phyloP scores from a whole-genome alignment of 345 rosid species.

The Geranium brycei region DNA sequence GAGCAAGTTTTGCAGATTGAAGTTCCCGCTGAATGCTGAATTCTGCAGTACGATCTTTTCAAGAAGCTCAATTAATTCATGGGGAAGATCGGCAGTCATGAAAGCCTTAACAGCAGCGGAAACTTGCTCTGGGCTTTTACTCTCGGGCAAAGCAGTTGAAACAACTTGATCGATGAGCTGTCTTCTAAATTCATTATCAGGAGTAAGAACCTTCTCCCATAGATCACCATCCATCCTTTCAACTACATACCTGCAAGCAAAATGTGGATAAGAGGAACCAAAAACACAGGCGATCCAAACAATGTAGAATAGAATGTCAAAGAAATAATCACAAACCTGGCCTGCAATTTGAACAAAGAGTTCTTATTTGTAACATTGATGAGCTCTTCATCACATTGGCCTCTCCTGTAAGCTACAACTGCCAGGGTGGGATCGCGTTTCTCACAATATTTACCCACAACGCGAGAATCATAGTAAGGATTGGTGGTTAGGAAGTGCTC shows the following conservation, averaged over 20 bases:
- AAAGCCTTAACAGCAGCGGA: slow-evolving; percentile 46
- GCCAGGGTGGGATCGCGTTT: slow-evolving; percentile 99
- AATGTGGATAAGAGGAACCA: slow-evolving; percentile 14
- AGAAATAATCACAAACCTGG: slow-evolving; percentile 47
- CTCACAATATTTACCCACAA: slow-evolving; percentile 98
- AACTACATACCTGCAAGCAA: slow-evolving; percentile 69
- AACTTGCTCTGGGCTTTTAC: slow-evolving; percentile 45
- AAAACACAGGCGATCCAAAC: slow-evolving; percentile 4
- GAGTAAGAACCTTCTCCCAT: slow-evolving; percentile 95
- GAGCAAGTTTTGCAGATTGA: slow-evolving; percentile 91
- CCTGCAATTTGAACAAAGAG: slow-evolving; percentile 91
- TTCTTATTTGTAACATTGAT: slow-evolving; percentile 92
- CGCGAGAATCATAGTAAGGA: slow-evolving; percentile 93
- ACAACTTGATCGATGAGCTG: slow-evolving; percentile 97
- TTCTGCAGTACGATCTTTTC: slow-evolving; percentile 94
- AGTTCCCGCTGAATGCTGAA: slow-evolving; percentile 96
- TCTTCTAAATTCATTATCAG: slow-evolving; percentile 75
- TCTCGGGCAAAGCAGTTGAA: slow-evolving; percentile 74
- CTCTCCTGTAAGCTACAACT: slow-evolving; percentile 93
- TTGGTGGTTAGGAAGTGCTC: slow-evolving; percentile 97
- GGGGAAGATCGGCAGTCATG: slow-evolving; percentile 43
- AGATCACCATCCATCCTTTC: slow-evolving; percentile 97
- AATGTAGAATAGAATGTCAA: slow-evolving; percentile 1
- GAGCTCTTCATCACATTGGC: slow-evolving; percentile 96
- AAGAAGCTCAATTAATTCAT: slow-evolving; percentile 38